Conservation (phyloP, 2,329 filamentous ascomycete genomes). For the Exophiala oligosperma region DNA sequence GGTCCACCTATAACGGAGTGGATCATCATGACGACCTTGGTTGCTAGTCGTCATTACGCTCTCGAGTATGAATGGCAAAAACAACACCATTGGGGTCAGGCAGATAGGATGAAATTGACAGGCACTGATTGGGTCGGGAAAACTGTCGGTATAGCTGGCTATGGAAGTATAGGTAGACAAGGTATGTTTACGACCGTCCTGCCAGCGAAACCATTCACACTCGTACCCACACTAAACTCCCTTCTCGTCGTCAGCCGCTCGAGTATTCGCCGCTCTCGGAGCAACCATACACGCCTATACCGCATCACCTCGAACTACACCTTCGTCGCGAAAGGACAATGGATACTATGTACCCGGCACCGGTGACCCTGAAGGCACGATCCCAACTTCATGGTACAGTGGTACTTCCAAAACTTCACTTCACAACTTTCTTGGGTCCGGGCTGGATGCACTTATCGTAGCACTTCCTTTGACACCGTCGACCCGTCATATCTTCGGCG, state of each 20-base stretch:
- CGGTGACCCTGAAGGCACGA: constrained; percentile 56
- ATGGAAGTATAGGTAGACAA: constrained; percentile 63
- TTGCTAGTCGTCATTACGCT: constrained; percentile 57
- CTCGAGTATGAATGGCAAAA: constrained; percentile 59
- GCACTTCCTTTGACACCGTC: constrained; percentile 57
- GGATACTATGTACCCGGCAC: constrained; percentile 70
- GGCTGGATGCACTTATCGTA: constrained; percentile 59
- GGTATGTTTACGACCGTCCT: constrained; percentile 38
- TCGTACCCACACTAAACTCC: neutral
- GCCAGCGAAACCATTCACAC: neutral
- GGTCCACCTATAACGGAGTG: constrained; percentile 68
- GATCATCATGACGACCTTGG: constrained; percentile 62
- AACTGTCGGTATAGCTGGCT: constrained; percentile 61
- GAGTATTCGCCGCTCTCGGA: constrained; percentile 64
- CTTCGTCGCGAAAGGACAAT: constrained; percentile 62
- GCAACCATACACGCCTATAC: constrained; percentile 76
- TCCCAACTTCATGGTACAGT: constrained; percentile 59
- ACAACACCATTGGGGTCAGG: constrained; percentile 52
- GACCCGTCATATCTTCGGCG: constrained; percentile 57
- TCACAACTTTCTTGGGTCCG: constrained; percentile 55
- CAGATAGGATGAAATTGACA: constrained; percentile 32
- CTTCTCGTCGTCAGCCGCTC: constrained; percentile 43
- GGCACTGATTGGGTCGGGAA: constrained; percentile 56
- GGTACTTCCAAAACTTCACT: constrained; percentile 54
- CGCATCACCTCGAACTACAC: constrained; percentile 65